Evolutionary conservation across 176 grass and related monocot species (phyloP).

Genomic region (Elaeis guineensis): DNA sequence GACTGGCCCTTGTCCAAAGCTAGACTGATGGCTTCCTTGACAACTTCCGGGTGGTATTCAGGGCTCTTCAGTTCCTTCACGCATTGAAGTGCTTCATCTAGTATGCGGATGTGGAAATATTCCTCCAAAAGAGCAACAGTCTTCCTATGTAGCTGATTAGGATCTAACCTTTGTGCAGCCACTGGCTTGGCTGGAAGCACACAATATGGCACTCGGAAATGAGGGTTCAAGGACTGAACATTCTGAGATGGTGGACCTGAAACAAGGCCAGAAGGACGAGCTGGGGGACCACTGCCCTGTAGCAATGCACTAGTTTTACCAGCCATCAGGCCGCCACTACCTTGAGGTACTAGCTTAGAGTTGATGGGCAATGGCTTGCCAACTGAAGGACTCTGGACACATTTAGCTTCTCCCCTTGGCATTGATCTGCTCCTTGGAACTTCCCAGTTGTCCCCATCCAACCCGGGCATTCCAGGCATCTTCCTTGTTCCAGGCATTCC

Average conservation of each 20-base stretch:
- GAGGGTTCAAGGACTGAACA: background rate
- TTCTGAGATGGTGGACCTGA: constrained; percentile 1
- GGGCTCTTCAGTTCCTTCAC: constrained; percentile 3
- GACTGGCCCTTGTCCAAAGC: constrained; percentile 1
- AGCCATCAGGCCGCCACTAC: background rate
- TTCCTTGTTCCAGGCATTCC: constrained; percentile 8
- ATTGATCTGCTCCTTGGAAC: constrained; percentile 3
- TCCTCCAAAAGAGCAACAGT: constrained; percentile 1
- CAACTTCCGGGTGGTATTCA: constrained; percentile 1
- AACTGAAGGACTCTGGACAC: background rate
- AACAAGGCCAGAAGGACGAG: background rate
- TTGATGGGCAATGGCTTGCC: background rate
- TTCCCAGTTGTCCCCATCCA: constrained; percentile 6
- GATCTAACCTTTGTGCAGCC: background rate
- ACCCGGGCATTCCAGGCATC: constrained; percentile 10
- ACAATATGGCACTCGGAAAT: background rate
- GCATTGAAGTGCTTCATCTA: constrained; percentile 7
- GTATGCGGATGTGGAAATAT: constrained; percentile 4
- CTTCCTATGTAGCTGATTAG: constrained; percentile 6
- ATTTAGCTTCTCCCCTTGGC: background rate
- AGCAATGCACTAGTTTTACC: constrained; percentile 9
- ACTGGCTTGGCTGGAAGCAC: background rate
- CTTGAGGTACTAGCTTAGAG: constrained; percentile 8
- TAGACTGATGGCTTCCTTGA: constrained; percentile 11
- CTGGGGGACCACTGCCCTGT: background rate